A percentile compares a stretch with the other conserved stretches of the same genome.
Evolutionary conservation across 805 yeast genomes (phyloP).

Genomic region (Saccharomycopsis babjevae): DNA sequence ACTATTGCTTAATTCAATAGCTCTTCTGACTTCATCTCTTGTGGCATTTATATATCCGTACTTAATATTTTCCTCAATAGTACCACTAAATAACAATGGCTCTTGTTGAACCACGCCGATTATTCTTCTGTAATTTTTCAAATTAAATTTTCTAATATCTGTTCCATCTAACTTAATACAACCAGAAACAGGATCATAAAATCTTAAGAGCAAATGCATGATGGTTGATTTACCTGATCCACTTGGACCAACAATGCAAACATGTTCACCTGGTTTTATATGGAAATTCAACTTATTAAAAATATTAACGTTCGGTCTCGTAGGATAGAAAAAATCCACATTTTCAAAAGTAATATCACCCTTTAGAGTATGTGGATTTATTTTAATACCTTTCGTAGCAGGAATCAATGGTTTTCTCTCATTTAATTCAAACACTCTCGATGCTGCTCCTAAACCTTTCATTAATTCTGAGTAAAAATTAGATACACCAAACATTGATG

Average conservation of each 20-base stretch:
- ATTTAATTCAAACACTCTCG: constrained; percentile 77
- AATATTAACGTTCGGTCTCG: constrained; percentile 61
- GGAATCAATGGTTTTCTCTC: constrained; percentile 67
- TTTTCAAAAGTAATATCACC: constrained; percentile 55
- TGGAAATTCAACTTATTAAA: constrained; percentile 51
- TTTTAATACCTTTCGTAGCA: constrained; percentile 48
- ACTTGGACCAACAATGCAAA: constrained; percentile 93
- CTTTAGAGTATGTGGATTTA: constrained; percentile 27
- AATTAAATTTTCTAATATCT: constrained; percentile 51
- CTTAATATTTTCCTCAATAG: constrained; percentile 70
- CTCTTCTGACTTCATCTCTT: constrained; percentile 48
- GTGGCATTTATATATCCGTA: constrained; percentile 62
- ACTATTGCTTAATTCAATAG: constrained; percentile 66
- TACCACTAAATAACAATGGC: constrained; percentile 79
- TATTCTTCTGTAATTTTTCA: constrained; percentile 61
- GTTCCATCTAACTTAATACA: constrained; percentile 52
- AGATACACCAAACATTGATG: constrained; percentile 85
- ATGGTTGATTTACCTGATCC: constrained; percentile 94
- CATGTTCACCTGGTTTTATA: constrained; percentile 72
- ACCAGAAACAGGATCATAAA: constrained; percentile 72
- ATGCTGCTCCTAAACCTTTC: constrained; percentile 97
- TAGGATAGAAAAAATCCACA: constrained; percentile 71
- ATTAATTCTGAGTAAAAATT: constrained; percentile 87
- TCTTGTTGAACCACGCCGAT: constrained; percentile 93
- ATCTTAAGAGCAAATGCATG: constrained; percentile 65